Evolutionary conservation across 2,329 filamentous ascomycete species (phyloP).

Genomic region (Purpureocillium lavendulum): DNA sequence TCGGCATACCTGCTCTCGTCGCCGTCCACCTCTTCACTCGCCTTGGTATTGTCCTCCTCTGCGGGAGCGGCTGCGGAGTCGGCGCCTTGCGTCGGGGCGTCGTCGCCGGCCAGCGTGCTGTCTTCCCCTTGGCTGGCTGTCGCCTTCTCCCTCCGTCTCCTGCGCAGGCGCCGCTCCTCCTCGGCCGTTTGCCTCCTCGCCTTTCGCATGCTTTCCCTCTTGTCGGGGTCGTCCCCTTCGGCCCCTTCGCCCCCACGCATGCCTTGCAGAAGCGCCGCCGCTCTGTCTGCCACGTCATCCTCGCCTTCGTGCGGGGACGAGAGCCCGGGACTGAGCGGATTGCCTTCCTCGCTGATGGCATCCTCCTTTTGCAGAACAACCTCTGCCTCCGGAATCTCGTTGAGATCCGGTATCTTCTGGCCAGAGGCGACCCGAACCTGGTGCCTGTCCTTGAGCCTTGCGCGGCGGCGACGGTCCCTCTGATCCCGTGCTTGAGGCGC

Average conservation of each 20-base stretch:
- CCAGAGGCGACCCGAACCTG: slow-evolving; percentile 85
- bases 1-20: too few relatives aligned
- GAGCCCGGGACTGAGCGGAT: slow-evolving; percentile 41
- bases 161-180: slow-evolving; percentile 61
- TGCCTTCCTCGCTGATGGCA: slow-evolving; percentile 38
- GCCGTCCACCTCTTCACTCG: background rate
- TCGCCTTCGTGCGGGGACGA: slow-evolving; percentile 37
- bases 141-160: slow-evolving; percentile 58
- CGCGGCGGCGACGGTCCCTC: slow-evolving; percentile 77
- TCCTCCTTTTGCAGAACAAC: slow-evolving; percentile 24
- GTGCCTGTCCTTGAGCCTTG: slow-evolving; percentile 82
- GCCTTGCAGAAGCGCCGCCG: slow-evolving; percentile 75
- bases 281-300: slow-evolving; percentile 77
- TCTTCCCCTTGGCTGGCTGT: slow-evolving; percentile 24
- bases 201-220: slow-evolving; percentile 53
- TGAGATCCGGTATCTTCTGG: slow-evolving; percentile 69
- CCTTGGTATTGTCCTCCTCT: slow-evolving; percentile 5
- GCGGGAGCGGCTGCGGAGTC: too few relatives aligned
- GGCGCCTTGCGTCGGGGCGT: too few relatives aligned
- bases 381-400: slow-evolving; percentile 52
- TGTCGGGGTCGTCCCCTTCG: slow-evolving; percentile 38
- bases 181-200: slow-evolving; percentile 64
- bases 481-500: slow-evolving; percentile 85
- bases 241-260: slow-evolving; percentile 61
- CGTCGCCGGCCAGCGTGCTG: background rate